A percentile compares a stretch with the other conserved stretches of the same genome.
phyloP scores from a whole-genome alignment of 2,329 filamentous ascomycete species.

The Zymoseptoria passerinii region DNA sequence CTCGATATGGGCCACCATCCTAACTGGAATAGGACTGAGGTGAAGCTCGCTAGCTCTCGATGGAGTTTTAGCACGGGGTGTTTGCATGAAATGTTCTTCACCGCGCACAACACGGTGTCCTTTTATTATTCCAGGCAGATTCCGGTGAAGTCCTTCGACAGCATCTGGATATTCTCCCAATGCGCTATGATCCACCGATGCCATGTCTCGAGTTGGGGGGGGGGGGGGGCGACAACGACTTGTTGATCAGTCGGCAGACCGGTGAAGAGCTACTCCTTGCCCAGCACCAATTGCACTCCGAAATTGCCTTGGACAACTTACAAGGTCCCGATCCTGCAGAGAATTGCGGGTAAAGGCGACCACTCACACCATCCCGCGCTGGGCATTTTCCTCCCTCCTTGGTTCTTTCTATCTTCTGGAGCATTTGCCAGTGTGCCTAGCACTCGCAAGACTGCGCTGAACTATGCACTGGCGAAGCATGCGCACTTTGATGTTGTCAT shows the following conservation, averaged over 20 bases:
- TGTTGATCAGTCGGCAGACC: background rate
- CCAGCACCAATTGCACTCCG: background rate
- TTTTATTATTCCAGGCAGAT: background rate
- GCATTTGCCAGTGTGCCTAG: no score
- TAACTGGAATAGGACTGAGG: background rate
- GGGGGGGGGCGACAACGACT: background rate
- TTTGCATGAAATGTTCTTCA: background rate
- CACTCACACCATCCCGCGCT: background rate
- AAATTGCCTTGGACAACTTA: background rate
- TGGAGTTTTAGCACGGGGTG: background rate
- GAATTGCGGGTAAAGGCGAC: background rate
- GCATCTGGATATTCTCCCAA: background rate
- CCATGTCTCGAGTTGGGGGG: background rate
- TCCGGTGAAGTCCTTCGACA: background rate
- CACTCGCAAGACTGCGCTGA: background rate
- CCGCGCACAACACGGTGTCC: background rate
- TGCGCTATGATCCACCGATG: background rate
- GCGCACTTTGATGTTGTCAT: background rate
- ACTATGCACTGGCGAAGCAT: background rate
- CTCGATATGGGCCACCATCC: no score
- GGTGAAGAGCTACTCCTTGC: background rate
- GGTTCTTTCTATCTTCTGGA: background rate
- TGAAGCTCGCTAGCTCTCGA: background rate
- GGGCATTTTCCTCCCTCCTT: background rate
- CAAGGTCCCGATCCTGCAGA: background rate